These are phyloP conservation scores for Mariannaea sp. DNA, from an alignment of 2,329 filamentous ascomycete species.

Conservation along the genomic window DNA sequence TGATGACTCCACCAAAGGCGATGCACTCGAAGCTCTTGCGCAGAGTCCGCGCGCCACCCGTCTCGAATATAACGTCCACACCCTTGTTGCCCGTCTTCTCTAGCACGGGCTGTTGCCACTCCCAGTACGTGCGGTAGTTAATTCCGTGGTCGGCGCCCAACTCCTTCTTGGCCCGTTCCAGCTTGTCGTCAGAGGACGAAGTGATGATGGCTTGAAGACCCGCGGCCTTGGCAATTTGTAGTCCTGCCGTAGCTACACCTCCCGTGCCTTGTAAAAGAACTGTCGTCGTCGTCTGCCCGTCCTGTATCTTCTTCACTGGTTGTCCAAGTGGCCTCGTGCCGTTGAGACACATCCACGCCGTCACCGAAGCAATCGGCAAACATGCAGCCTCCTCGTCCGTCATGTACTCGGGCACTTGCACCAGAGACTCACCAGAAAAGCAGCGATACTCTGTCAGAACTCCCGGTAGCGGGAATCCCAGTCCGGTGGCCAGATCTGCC, in stretches of 20 bases:
- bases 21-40: slow-evolving; percentile 58
- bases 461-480: slow-evolving; percentile 65
- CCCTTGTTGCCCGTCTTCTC: slow-evolving; percentile 50
- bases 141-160: slow-evolving; percentile 58
- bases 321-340: slow-evolving; percentile 60
- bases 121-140: slow-evolving; percentile 58
- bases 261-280: slow-evolving; percentile 61
- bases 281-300: slow-evolving; percentile 34
- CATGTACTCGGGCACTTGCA: slow-evolving; percentile 61
- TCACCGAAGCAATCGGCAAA: slow-evolving; percentile 65
- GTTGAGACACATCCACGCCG: slow-evolving; percentile 70
- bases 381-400: slow-evolving; percentile 63
- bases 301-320: slow-evolving; percentile 43
- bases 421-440: slow-evolving; percentile 60
- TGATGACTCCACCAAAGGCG: slow-evolving; percentile 60
- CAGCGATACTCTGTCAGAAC: slow-evolving; percentile 63
- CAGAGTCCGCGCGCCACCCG: slow-evolving; percentile 57
- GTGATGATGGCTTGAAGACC: slow-evolving; percentile 58
- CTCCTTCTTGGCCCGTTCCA: slow-evolving; percentile 48
- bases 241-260: slow-evolving; percentile 55
- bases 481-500: slow-evolving; percentile 58
- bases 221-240: slow-evolving; percentile 59
- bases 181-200: slow-evolving; percentile 58
- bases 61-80: slow-evolving; percentile 61
- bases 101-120: slow-evolving; percentile 57